Conservation (phyloP, 371 early-diverging fungal species). For the Lichtheimia ornata region DNA sequence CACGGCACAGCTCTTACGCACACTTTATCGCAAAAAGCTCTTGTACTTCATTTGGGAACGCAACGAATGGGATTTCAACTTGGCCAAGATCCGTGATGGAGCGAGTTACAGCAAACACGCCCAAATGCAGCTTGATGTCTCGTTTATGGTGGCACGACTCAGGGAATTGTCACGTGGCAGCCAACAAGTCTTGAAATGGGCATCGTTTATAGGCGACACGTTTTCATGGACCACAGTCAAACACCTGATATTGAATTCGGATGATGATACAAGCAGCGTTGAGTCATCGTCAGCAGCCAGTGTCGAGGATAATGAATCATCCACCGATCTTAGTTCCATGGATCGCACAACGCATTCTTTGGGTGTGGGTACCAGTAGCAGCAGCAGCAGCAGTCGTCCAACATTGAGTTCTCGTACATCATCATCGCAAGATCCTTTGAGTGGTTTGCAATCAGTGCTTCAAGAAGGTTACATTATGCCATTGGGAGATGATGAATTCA, state of each 20-base stretch:
- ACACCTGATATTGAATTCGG: conserved; percentile 34
- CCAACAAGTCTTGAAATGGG: conserved; percentile 40
- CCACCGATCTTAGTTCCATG: no score
- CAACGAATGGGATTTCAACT: conserved; percentile 47
- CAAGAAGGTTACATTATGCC: conserved; percentile 48
- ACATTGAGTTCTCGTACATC: background rate
- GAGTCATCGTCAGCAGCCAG: background rate
- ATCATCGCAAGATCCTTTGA: conserved; percentile 23
- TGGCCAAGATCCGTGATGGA: conserved; percentile 27
- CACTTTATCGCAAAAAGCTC: conserved; percentile 41
- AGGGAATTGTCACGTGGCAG: conserved; percentile 37
- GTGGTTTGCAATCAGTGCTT: conserved; percentile 42
- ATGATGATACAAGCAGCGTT: conserved; percentile 20
- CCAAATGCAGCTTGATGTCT: conserved; percentile 23
- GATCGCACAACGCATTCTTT: no score
- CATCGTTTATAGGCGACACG: conserved; percentile 42
- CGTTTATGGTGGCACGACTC: conserved; percentile 30
- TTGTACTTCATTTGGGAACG: conserved; percentile 51
- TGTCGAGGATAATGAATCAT: background rate
- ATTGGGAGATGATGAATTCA: conserved; percentile 42
- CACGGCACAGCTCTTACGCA: conserved; percentile 32
- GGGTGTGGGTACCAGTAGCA: background rate
- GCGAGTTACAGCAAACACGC: background rate
- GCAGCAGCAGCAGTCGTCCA: background rate
- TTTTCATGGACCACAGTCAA: conserved; percentile 45